These are phyloP conservation scores for Cryptococcus sp. DNA, from an alignment of 1,284 basidiomycete genomes.

Conservation along the genomic window DNA sequence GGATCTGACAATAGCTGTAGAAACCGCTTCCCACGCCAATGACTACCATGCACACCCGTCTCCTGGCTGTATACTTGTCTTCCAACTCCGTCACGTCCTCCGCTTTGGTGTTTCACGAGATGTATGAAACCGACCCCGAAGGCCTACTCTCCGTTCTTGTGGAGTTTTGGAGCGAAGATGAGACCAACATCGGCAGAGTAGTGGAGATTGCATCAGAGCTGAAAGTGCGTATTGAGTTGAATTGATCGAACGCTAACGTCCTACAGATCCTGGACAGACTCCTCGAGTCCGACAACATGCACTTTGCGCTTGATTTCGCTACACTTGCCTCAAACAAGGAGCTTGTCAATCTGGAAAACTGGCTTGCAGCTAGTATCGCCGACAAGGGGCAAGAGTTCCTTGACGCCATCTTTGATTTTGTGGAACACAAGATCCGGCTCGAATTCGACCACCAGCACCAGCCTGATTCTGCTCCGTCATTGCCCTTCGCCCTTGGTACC, in stretches of 20 bases:
- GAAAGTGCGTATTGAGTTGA: slow-evolving; percentile 62
- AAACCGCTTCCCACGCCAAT: slow-evolving; percentile 86
- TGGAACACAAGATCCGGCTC: slow-evolving; percentile 87
- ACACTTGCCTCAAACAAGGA: slow-evolving; percentile 89
- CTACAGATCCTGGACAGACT: slow-evolving; percentile 81
- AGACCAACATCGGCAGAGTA: slow-evolving; percentile 89
- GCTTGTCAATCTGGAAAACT: slow-evolving; percentile 92
- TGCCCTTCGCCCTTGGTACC: slow-evolving; percentile 39
- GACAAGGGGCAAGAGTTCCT: slow-evolving; percentile 82
- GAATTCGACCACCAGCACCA: slow-evolving; percentile 80
- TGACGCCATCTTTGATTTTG: slow-evolving; percentile 79
- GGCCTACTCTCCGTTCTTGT: slow-evolving; percentile 84
- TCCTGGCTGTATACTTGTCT: slow-evolving; percentile 82
- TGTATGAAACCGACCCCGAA: slow-evolving; percentile 85
- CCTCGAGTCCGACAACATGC: slow-evolving; percentile 74
- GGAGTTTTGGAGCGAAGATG: slow-evolving; percentile 89
- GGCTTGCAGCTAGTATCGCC: slow-evolving; percentile 85
- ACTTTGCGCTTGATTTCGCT: slow-evolving; percentile 88
- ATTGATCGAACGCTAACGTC: slow-evolving; percentile 11
- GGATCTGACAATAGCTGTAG: slow-evolving; percentile 56
- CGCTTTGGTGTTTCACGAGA: slow-evolving; percentile 92
- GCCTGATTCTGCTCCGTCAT: slow-evolving; percentile 68
- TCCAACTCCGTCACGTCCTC: slow-evolving; percentile 83
- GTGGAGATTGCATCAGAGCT: slow-evolving; percentile 94
- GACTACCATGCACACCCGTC: slow-evolving; percentile 77